Percentiles rank a stretch among this genome's conserved stretches.
Conservation (phyloP, 192 early-diverging fungal genomes). For the Coemansia sp. region DNA sequence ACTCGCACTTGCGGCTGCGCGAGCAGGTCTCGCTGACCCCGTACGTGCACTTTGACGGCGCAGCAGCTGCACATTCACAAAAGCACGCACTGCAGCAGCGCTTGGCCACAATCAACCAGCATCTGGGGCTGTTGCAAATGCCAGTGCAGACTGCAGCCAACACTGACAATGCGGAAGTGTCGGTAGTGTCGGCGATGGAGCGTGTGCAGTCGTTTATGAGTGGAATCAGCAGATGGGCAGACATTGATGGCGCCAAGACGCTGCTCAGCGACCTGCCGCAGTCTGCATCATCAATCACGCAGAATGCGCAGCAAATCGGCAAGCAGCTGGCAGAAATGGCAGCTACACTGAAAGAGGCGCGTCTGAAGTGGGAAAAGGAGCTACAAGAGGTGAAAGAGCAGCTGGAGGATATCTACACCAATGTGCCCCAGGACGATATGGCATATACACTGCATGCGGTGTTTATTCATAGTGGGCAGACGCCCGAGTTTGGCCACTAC, state of each 20-base stretch:
- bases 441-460: conserved; percentile 71
- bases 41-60: conserved; percentile 33
- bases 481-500: conserved; percentile 71
- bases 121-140: conserved; percentile 15
- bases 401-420: conserved; percentile 24
- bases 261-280: conserved; percentile 25
- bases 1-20: conserved; percentile 64
- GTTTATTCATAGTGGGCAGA: conserved; percentile 69
- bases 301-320: conserved; percentile 5
- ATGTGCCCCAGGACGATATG: conserved; percentile 13
- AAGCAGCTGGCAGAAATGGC: conserved; percentile 11
- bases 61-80: neutral
- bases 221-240: conserved; percentile 33
- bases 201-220: conserved; percentile 23
- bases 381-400: neutral
- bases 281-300: neutral
- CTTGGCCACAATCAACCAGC: neutral
- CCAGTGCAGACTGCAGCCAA: conserved; percentile 9
- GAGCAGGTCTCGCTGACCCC: conserved; percentile 63
- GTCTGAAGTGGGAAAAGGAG: conserved; percentile 17
- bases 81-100: conserved; percentile 8
- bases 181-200: conserved; percentile 32
- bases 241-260: conserved; percentile 2
- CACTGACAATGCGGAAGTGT: conserved; percentile 2
- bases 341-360: conserved; percentile 7